phyloP scores from a whole-genome alignment of 805 yeast species.

The Saturnispora gosingensis region DNA sequence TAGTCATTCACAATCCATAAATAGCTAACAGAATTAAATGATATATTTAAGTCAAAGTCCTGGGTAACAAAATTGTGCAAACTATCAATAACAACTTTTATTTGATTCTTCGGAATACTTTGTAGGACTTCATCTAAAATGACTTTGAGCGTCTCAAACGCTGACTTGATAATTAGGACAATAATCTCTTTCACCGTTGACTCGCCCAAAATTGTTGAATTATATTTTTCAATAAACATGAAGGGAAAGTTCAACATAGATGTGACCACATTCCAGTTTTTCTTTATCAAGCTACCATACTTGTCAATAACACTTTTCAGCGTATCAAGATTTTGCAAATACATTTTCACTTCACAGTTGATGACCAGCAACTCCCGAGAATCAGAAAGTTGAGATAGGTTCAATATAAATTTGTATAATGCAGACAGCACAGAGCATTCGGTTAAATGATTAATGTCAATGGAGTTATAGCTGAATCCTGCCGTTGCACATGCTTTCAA shows the following conservation, averaged over 20 bases:
- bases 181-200: conserved; percentile 39
- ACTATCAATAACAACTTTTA: conserved; percentile 60
- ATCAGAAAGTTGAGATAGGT: conserved; percentile 30
- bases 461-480: conserved; percentile 28
- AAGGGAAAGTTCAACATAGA: conserved; percentile 54
- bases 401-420: conserved; percentile 35
- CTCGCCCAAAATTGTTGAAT: conserved; percentile 16
- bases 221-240: conserved; percentile 27
- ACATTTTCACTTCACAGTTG: conserved; percentile 60
- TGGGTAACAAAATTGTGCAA: conserved; percentile 67
- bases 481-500: conserved; percentile 33
- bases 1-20: conserved; percentile 90
- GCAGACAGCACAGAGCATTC: conserved; percentile 43
- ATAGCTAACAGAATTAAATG: conserved; percentile 84
- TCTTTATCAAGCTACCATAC: conserved; percentile 51
- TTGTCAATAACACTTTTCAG: conserved; percentile 68
- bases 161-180: conserved; percentile 45
- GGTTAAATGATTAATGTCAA: conserved; percentile 19
- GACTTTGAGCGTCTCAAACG: conserved; percentile 76
- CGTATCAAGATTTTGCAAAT: conserved; percentile 51
- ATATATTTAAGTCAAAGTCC: conserved; percentile 65
- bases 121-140: conserved; percentile 79
- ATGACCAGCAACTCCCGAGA: conserved; percentile 37
- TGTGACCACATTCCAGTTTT: conserved; percentile 66
- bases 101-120: conserved; percentile 56